A percentile compares a stretch with the other conserved stretches of the same genome.
phyloP scores from a whole-genome alignment of 2,329 filamentous ascomycete genomes.

The Neurospora sp. region DNA sequence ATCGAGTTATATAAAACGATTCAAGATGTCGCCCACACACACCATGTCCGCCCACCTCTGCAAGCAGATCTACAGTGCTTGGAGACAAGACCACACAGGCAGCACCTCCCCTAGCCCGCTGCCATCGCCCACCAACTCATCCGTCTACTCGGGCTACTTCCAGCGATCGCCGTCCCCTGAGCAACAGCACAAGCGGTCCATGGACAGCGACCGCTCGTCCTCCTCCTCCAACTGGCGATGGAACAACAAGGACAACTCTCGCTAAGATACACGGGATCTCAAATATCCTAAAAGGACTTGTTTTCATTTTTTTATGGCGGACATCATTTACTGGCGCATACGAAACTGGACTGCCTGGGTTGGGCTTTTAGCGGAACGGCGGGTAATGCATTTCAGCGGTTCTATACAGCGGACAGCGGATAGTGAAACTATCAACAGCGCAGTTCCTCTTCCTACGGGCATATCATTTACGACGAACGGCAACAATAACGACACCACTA shows the following conservation, averaged over 20 bases:
- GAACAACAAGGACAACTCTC: conserved; percentile 7
- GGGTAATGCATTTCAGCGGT: not conserved
- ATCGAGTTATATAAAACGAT: not conserved
- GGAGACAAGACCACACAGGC: conserved; percentile 34
- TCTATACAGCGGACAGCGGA: not conserved
- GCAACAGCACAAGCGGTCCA: conserved; percentile 29
- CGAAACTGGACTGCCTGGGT: not conserved
- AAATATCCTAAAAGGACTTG: not conserved
- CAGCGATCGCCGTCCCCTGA: conserved; percentile 29
- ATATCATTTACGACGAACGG: not conserved
- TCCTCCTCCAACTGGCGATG: conserved; percentile 24
- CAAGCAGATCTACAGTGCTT: conserved; percentile 51
- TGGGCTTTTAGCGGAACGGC: not conserved
- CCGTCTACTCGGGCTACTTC: conserved; percentile 20
- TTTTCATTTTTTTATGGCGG: not conserved
- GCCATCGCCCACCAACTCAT: conserved; percentile 18
- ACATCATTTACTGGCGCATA: not conserved
- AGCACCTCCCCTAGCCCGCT: conserved; percentile 10
- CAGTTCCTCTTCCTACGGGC: not conserved
- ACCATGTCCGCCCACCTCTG: conserved; percentile 53
- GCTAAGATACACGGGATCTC: not conserved
- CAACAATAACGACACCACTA: not conserved
- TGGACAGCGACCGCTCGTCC: conserved; percentile 33
- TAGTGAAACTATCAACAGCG: not conserved
- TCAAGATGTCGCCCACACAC: conserved; percentile 47